Percentiles rank a stretch among this genome's conserved stretches.
Conservation (phyloP, 1,139 yeast species). For the Taiozyma onychis region DNA sequence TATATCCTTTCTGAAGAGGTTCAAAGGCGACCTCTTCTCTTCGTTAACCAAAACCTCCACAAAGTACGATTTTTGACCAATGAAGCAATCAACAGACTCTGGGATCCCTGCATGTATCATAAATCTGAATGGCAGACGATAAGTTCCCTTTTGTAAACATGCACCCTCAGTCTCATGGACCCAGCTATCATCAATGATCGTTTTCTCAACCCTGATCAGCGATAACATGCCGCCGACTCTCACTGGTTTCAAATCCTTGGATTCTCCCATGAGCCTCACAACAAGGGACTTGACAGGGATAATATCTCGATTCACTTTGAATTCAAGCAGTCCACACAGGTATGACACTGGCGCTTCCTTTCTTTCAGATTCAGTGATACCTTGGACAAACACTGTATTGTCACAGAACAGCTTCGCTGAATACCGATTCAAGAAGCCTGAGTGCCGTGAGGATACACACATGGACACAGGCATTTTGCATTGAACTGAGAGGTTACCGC, state of each 20-base stretch:
- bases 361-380: conserved; percentile 15
- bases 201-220: neutral
- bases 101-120: conserved; percentile 14
- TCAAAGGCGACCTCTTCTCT: neutral
- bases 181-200: conserved; percentile 11
- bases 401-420: conserved; percentile 9
- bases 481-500: neutral
- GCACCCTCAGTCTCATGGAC: conserved; percentile 4
- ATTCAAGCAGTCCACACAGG: conserved; percentile 12
- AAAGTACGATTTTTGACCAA: conserved; percentile 13
- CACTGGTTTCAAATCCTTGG: conserved; percentile 1
- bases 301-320: conserved; percentile 6
- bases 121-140: conserved; percentile 20
- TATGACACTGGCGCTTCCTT: conserved; percentile 6
- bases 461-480: neutral
- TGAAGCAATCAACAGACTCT: conserved; percentile 9
- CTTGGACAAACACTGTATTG: conserved; percentile 13
- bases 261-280: conserved; percentile 14
- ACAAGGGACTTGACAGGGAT: conserved; percentile 7
- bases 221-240: neutral
- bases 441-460: neutral
- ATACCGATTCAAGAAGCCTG: conserved; percentile 1
- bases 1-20: neutral
- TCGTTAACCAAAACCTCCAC: conserved; percentile 8
- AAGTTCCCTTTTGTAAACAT: conserved; percentile 11